phyloP scores from a whole-genome alignment of 768 basidiomycete genomes.

The Leccinellum rugosiceps region DNA sequence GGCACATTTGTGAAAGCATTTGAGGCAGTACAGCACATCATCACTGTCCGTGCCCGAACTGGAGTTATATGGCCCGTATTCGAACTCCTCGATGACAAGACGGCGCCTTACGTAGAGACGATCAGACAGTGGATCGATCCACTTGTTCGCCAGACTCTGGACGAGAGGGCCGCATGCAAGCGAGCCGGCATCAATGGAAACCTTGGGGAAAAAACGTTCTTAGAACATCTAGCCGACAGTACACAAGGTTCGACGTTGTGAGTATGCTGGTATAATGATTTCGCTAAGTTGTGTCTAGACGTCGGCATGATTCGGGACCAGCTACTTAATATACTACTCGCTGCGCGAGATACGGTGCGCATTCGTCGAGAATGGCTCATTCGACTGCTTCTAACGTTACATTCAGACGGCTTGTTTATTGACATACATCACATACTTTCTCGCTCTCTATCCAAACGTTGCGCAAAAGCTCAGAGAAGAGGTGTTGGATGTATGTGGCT shows the following conservation, averaged over 20 bases:
- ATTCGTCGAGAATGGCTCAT: background rate
- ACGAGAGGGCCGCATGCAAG: constrained; percentile 39
- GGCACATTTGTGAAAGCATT: constrained; percentile 51
- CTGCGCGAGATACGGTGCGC: constrained; percentile 73
- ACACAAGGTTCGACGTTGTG: constrained; percentile 49
- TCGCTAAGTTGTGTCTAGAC: constrained; percentile 41
- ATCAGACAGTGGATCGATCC: constrained; percentile 55
- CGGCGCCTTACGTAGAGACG: constrained; percentile 31
- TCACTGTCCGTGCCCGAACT: constrained; percentile 32
- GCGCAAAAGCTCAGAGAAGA: constrained; percentile 53
- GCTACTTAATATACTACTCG: constrained; percentile 71
- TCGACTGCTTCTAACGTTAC: background rate
- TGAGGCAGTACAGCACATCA: constrained; percentile 37
- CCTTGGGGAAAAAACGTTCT: constrained; percentile 55
- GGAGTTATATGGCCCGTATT: constrained; percentile 42
- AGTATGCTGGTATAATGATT: background rate
- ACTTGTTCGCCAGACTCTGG: constrained; percentile 51
- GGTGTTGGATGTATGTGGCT: constrained; percentile 54
- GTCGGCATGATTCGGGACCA: constrained; percentile 68
- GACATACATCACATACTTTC: constrained; percentile 67
- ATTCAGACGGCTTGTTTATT: constrained; percentile 63
- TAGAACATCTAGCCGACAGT: constrained; percentile 64
- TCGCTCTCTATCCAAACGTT: constrained; percentile 63
- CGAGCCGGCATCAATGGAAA: constrained; percentile 37
- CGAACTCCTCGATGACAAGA: constrained; percentile 41